Conservation (phyloP, 208 protist genomes). For the Leishmania lainsoni region DNA sequence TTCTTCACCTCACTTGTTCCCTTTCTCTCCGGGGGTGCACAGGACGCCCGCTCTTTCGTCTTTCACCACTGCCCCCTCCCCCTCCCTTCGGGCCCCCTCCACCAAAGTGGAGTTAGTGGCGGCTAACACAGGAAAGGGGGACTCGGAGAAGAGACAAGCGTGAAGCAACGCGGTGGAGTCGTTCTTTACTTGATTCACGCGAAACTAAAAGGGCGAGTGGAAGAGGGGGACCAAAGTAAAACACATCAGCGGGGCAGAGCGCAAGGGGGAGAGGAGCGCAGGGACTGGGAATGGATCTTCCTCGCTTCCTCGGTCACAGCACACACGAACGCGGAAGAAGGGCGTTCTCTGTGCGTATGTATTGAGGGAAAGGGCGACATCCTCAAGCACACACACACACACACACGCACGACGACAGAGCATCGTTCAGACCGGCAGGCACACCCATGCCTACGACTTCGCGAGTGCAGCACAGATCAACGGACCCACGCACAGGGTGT, state of each 20-base stretch:
- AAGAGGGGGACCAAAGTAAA: not conserved
- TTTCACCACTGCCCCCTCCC: too few species aligned
- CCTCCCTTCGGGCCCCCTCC: not conserved
- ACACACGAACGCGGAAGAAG: too few species aligned
- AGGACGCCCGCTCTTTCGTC: too few species aligned
- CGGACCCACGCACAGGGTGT: not conserved
- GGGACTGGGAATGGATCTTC: not conserved
- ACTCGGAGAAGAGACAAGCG: not conserved
- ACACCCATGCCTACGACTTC: too few species aligned
- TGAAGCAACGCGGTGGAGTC: not conserved
- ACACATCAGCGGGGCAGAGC: not conserved
- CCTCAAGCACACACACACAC: not conserved
- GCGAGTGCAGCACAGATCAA: too few species aligned
- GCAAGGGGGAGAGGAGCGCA: not conserved
- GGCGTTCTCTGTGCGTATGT: too few species aligned
- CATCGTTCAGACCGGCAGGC: too few species aligned
- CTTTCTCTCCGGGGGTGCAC: too few species aligned
- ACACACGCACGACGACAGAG: not conserved
- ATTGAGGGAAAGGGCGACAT: not conserved
- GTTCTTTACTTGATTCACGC: not conserved
- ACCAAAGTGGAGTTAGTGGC: not conserved
- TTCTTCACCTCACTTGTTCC: not conserved
- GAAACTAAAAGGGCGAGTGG: not conserved
- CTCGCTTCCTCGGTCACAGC: not conserved
- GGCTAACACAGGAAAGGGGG: not conserved